Base-by-base conservation (phyloP, 495 filamentous ascomycete genomes). In the Neurospora tetrasperma region DNA sequence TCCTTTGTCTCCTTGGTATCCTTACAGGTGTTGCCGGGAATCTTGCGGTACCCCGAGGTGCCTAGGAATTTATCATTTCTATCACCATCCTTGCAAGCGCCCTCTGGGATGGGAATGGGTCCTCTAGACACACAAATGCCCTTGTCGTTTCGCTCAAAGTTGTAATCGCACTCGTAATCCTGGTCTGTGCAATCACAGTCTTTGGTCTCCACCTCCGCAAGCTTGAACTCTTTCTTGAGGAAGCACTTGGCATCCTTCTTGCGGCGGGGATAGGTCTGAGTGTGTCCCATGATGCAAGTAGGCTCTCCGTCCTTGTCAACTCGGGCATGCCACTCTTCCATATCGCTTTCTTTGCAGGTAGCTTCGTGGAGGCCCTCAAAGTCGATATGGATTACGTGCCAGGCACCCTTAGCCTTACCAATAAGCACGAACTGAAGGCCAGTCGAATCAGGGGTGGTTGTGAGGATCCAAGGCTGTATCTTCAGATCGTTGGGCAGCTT, bases 141-240 rank as follows among this genome's bases (percentile, higher is more conserved):
- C 73, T 86, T 83, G 5, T 79, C 78, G n/a, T 90, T 86, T 59
- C 84, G 85, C 59, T 88, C 82, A 78, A 96, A 98, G 79, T 95
- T 94, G 84, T 90, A 96, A 78, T 98, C 93, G 80, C 96, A 99
- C 80, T 99, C 96, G 77, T 93, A 99, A 80, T 99, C 96, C 42
- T 86, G 84, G 12, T 90, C 86, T 0, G 89, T 89, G 83, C 96
- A 99, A 27, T 91, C 87, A 85, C 96, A 99, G 41, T 85, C 80
- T 73, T 91, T 86, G 40, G 87, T 89, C 42, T 88, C 81, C 3
- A 90, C 86, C 20, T 84, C 75, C 1, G 91, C 87, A 73, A 94
- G 90, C 76, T 94, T 88, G 82, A 94, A 97, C 68, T 93, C 88
- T 76, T 95, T 85, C 72, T 91, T 92, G 71, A 98, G 87, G 82